These are phyloP conservation scores for Trametes maxima DNA, from an alignment of 768 basidiomycete species.

Conservation along the genomic window DNA sequence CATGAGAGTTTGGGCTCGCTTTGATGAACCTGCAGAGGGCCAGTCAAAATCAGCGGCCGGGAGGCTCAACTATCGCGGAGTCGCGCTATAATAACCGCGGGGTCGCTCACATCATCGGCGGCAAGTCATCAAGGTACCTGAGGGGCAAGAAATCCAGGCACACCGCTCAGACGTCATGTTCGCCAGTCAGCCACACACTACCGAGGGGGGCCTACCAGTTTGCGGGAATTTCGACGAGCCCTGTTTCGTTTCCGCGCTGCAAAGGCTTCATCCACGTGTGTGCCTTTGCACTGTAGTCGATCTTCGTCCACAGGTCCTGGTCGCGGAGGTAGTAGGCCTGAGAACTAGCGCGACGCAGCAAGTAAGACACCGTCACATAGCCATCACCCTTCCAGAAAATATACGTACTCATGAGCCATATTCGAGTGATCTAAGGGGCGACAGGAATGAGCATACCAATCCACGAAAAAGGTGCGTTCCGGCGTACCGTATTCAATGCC, in stretches of 20 bases:
- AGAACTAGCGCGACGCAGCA: conserved; percentile 37
- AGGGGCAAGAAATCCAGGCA: not conserved
- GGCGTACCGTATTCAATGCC: conserved; percentile 71
- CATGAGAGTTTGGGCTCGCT: conserved; percentile 66
- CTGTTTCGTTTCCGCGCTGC: conserved; percentile 61
- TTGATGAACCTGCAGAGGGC: conserved; percentile 62
- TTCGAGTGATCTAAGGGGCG: conserved; percentile 54
- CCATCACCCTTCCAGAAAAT: too few species aligned
- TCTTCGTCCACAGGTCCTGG: conserved; percentile 72
- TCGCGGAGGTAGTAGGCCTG: conserved; percentile 71
- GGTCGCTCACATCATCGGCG: conserved; percentile 63
- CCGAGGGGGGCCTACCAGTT: conserved; percentile 53
- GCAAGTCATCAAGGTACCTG: conserved; percentile 73
- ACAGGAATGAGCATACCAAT: not conserved
- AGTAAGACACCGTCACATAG: not conserved
- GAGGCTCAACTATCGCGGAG: too few species aligned
- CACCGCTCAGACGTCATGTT: not conserved
- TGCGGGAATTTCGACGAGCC: conserved; percentile 63
- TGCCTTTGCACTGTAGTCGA: conserved; percentile 61
- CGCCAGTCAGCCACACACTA: not conserved
- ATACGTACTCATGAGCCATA: conserved; percentile 52
- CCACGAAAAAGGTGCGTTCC: not conserved
- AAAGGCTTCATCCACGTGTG: conserved; percentile 78
- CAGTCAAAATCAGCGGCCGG: conserved; percentile 4
- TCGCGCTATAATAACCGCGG: not conserved